Base-by-base conservation (phyloP, 192 early-diverging fungal genomes). In the Coemansia sp. region DNA sequence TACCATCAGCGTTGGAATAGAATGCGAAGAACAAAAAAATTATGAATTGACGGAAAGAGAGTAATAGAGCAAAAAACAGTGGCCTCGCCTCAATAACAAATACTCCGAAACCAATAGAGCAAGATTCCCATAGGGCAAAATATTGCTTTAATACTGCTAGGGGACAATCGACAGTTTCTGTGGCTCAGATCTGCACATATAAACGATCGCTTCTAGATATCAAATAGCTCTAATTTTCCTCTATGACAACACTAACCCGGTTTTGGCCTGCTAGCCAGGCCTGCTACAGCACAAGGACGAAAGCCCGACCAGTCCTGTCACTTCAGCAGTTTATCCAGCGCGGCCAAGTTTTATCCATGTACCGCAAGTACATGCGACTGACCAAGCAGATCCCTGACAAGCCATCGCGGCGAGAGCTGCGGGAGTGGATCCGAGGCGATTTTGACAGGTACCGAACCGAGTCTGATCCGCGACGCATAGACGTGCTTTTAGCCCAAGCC, bases 291-390 rank as follows among this genome's bases (percentile, higher is more conserved):
- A 50, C 38, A 27, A 27, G 24, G 18, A 5, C 40, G 1, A 64
- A 64, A 24, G 40, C 16, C 41, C 18, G 33, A 31, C 74, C 74
- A 7, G 52, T 44, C 40, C 58, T 72, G 4, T 78, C 76, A 43
- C 68, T 83, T 29, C 73, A 73, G 52, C 76, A 79, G 62, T 83
- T 83, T 68, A 70, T 83, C 5, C 81, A 79, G 68, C 81, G 73
- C 43, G 76, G 81, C 24, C 74, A 83, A 62, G 81, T 78, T 3
- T 36, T 78, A 27, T 34, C 63, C 38, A 79, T 77, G 81, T 83
- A 83, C 36, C 81, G 81, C 68, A 70, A 75, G 65, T 83, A 68
- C 53, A 83, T 83, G 81, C 81, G 81, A 24, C 52, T 83, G 43
- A 74, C 76, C 12, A 70, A 75, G 52, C 81, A 71, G 44, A 72